phyloP scores from a whole-genome alignment of 768 basidiomycete species.

The Kwoniella mangroviensis region DNA sequence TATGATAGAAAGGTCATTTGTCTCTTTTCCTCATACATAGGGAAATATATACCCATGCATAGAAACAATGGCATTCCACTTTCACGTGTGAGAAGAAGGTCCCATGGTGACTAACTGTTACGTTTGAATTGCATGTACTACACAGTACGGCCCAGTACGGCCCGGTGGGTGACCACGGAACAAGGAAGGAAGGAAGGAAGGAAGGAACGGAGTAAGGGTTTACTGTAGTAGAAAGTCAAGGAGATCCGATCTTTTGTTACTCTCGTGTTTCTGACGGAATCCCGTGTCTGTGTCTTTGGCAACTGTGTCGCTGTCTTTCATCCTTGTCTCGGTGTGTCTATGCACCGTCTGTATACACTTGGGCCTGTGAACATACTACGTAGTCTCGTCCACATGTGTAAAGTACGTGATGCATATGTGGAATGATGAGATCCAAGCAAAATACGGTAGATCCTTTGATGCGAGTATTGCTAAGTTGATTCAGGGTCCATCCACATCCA shows the following conservation, averaged over 20 bases:
- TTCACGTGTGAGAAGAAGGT: too few species aligned
- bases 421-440: neutral
- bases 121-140: neutral
- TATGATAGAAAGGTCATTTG: too few species aligned
- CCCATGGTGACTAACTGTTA: constrained; percentile 11
- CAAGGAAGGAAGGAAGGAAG: neutral
- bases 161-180: neutral
- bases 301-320: too few species aligned
- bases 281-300: neutral
- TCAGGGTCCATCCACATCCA: neutral
- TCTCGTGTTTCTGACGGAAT: neutral
- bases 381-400: neutral
- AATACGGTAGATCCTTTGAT: neutral
- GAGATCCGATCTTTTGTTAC: too few species aligned
- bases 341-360: neutral
- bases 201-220: neutral
- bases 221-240: too few species aligned
- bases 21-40: neutral
- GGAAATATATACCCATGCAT: neutral
- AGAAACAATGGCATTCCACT: neutral
- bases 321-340: neutral
- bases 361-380: neutral
- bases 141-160: neutral
- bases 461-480: neutral
- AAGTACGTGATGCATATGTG: neutral